A percentile compares a stretch with the other conserved stretches of the same genome.
Evolutionary conservation across 1,284 basidiomycete genomes (phyloP).

Genomic region (Pholiota adiposa): DNA sequence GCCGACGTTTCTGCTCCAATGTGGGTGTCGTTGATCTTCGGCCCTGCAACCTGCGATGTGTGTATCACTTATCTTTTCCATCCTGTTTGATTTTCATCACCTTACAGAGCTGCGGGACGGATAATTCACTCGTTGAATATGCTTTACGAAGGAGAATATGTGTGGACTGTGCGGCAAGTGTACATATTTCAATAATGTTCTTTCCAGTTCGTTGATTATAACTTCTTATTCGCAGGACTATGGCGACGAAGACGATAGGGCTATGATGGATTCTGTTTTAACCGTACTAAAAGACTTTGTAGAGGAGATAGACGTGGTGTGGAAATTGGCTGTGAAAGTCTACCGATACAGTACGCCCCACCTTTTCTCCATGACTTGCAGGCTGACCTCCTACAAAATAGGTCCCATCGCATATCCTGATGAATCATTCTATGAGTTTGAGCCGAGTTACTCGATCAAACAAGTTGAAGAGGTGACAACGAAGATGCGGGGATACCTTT

Average conservation of each 20-base stretch:
- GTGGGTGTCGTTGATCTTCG: slow-evolving; percentile 23
- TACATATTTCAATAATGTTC: background rate
- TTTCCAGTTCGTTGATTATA: background rate
- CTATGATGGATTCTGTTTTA: background rate
- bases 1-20: slow-evolving; percentile 18
- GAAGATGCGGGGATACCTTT: background rate
- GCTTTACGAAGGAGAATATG: background rate
- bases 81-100: background rate
- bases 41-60: slow-evolving; percentile 21
- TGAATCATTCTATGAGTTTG: background rate
- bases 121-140: background rate
- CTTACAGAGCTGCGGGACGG: background rate
- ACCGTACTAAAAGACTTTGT: background rate
- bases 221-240: background rate
- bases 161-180: background rate
- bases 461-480: background rate
- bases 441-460: background rate
- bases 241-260: background rate
- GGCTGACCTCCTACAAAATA: background rate
- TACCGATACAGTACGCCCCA: background rate
- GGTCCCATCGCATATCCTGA: background rate
- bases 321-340: background rate
- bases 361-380: background rate
- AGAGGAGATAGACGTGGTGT: background rate
- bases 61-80: background rate